A percentile compares a stretch with the other conserved stretches of the same genome.
Evolutionary conservation across 2,329 filamentous ascomycete species (phyloP).

Genomic region (Thermomyces lanuginosus): DNA sequence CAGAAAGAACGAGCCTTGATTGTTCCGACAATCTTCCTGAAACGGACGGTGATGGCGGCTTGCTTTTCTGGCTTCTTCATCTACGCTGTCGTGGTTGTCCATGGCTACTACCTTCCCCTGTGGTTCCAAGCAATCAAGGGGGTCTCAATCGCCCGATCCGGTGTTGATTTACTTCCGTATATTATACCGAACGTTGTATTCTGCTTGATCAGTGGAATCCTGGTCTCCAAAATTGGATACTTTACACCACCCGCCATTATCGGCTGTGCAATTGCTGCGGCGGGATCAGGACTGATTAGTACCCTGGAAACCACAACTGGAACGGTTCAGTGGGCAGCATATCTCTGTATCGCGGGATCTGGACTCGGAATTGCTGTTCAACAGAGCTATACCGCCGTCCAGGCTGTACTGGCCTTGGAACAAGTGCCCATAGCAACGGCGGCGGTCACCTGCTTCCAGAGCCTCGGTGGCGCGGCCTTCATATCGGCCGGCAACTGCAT

Average conservation of each 20-base stretch:
- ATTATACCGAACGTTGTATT: slow-evolving; percentile 20
- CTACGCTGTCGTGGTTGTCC: slow-evolving; percentile 10
- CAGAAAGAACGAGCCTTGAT: slow-evolving; percentile 11
- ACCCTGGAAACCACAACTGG: slow-evolving; percentile 15
- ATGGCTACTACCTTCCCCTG: slow-evolving; percentile 13
- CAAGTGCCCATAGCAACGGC: slow-evolving; percentile 15
- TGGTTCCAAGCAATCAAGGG: slow-evolving; percentile 14
- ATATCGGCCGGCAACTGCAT: slow-evolving; percentile 16
- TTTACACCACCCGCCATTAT: slow-evolving; percentile 14
- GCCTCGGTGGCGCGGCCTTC: slow-evolving; percentile 16
- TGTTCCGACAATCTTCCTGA: slow-evolving; percentile 9
- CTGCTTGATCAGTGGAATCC: slow-evolving; percentile 13
- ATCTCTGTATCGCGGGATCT: slow-evolving; percentile 11
- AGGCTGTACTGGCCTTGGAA: slow-evolving; percentile 11
- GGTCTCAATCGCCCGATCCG: slow-evolving; percentile 4
- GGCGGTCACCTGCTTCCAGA: slow-evolving; percentile 10
- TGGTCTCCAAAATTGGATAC: slow-evolving; percentile 14
- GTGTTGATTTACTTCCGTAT: slow-evolving; percentile 10
- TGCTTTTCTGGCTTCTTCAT: slow-evolving; percentile 17
- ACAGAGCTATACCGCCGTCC: slow-evolving; percentile 8
- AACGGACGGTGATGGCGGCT: slow-evolving; percentile 9
- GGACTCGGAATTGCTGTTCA: slow-evolving; percentile 11
- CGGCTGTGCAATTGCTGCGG: slow-evolving; percentile 13
- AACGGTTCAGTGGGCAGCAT: slow-evolving; percentile 12
- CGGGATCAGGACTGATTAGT: slow-evolving; percentile 19